These are phyloP conservation scores for Lumnitzera racemosa DNA, from an alignment of 345 rosid genomes.

Conservation along the genomic window DNA sequence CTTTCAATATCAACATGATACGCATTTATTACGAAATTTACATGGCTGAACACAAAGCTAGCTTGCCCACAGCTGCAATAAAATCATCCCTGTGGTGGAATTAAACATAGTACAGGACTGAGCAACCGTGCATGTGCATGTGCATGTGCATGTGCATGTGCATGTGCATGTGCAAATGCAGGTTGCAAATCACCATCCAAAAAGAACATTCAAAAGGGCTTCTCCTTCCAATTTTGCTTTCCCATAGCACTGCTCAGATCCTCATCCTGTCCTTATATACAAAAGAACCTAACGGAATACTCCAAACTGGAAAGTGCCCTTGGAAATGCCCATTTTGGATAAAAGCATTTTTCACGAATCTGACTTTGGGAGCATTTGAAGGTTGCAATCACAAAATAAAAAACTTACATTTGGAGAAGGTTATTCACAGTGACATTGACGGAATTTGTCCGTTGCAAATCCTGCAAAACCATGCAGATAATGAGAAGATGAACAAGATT, in stretches of 20 bases:
- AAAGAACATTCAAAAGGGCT: no score
- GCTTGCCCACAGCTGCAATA: background rate
- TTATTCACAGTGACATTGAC: constrained; percentile 88
- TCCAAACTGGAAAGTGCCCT: no score
- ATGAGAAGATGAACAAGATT: background rate
- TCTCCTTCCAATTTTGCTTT: no score
- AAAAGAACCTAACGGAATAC: background rate
- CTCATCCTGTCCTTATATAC: constrained; percentile 2
- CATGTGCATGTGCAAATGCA: background rate
- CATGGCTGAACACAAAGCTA: background rate
- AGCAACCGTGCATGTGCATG: background rate
- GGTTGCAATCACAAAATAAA: constrained; percentile 9
- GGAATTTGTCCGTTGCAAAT: constrained; percentile 91
- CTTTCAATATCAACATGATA: background rate
- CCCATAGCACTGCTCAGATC: no score
- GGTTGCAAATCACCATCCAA: no score
- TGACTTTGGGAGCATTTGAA: background rate
- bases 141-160: background rate
- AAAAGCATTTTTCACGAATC: background rate
- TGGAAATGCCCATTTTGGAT: background rate
- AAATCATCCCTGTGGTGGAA: no score
- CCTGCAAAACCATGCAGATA: constrained; percentile 45
- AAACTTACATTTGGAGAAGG: constrained; percentile 78
- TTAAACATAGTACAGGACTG: background rate
- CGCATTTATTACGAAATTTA: constrained; percentile 3